These are phyloP conservation scores for Diutina pseudorugosa DNA, from an alignment of 1,139 yeast species.

Conservation along the genomic window DNA sequence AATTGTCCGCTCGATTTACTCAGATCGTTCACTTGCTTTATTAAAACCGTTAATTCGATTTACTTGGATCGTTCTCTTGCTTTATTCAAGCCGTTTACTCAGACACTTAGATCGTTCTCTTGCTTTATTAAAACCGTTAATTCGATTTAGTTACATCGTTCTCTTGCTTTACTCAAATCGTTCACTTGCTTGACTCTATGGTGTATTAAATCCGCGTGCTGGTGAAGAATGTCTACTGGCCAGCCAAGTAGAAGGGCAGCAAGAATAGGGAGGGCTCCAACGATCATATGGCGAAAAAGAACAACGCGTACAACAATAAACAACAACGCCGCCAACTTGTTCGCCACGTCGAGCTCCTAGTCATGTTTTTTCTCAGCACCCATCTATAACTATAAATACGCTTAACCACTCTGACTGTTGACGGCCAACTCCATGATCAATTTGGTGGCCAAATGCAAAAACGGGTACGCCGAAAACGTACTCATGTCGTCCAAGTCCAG, in stretches of 20 bases:
- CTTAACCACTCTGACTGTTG: conserved; percentile 40
- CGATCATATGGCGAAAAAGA: not conserved
- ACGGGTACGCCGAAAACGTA: conserved; percentile 89
- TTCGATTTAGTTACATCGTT: no score
- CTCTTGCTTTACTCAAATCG: no score
- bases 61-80: no score
- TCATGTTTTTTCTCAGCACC: not conserved
- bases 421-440: conserved; percentile 95
- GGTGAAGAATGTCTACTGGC: not conserved
- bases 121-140: no score
- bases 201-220: not conserved
- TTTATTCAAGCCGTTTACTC: no score
- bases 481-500: conserved; percentile 56
- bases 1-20: no score
- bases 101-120: no score
- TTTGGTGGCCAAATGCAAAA: conserved; percentile 81
- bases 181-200: no score
- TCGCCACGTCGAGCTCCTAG: not conserved
- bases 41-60: no score
- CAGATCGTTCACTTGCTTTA: no score
- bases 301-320: no score
- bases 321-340: not conserved
- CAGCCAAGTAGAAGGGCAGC: not conserved
- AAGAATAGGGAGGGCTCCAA: not conserved
- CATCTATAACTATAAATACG: not conserved